Conservation (phyloP, 1,139 yeast species). For the Saccharomyces pastorianus region DNA sequence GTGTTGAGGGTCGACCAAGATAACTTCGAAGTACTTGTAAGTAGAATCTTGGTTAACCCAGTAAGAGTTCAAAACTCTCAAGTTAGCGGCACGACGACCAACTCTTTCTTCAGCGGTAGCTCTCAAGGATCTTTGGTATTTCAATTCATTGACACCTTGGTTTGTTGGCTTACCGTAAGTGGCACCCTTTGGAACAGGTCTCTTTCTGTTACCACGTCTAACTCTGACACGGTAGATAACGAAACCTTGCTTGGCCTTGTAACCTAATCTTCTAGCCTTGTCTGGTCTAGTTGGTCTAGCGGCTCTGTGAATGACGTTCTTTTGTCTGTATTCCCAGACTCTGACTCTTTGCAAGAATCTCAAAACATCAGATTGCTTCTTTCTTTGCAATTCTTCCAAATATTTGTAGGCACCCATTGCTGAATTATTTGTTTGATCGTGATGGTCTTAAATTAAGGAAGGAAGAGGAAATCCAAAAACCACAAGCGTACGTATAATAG, state of each 20-base stretch:
- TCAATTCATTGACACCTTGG: conserved; percentile 99
- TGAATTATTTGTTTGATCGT: neutral
- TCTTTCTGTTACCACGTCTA: conserved; percentile 99
- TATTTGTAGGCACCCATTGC: conserved; percentile 99
- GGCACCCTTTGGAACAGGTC: conserved; percentile 99
- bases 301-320: conserved; percentile 98
- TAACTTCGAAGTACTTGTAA: conserved; percentile 98
- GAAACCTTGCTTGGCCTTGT: conserved; percentile 99
- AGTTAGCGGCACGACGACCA: conserved; percentile 97
- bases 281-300: conserved; percentile 99
- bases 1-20: conserved; percentile 95
- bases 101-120: conserved; percentile 99
- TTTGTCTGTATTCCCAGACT: conserved; percentile 99
- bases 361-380: conserved; percentile 99
- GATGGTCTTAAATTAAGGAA: no score
- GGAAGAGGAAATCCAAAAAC: no score
- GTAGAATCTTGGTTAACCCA: conserved; percentile 99
- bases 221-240: conserved; percentile 98
- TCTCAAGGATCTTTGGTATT: conserved; percentile 97
- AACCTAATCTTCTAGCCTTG: conserved; percentile 99
- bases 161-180: conserved; percentile 99
- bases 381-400: conserved; percentile 98
- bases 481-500: no score
- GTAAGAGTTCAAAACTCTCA: conserved; percentile 99
- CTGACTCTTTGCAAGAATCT: conserved; percentile 98